Evolutionary conservation across 768 basidiomycete genomes (phyloP), one percentile per base, ranked within the genome.

Genomic region (Termitomyces sp.): DNA sequence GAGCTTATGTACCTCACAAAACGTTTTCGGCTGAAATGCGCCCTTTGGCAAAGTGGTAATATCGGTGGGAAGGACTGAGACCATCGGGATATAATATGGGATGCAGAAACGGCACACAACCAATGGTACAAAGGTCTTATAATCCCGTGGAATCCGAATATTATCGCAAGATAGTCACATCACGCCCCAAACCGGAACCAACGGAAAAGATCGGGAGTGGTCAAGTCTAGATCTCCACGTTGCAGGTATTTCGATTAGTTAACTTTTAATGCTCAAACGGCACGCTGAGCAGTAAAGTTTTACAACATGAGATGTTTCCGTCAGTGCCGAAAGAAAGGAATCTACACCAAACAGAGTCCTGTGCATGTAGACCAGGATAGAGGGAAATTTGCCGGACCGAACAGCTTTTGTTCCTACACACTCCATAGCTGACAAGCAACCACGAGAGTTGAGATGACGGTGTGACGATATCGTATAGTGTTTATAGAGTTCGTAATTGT

Each of bases 1-100:
- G 52, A 23, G 53, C 31, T 34, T 27, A 59, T 63, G 56, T 62
- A 75, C 78, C 72, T 79, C 76, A 61, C 71, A 72, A 40, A 71
- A 64, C 41, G 75, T 61, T 46, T 55, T 53, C 21, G 62, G 54
- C 14, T 62, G 60, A 27, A 56, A 53, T 42, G 57, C 66, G 56
- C 62, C 60, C 34, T 57, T 61, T 65, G 74, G 69, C 59, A 58
- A 29, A 37, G 65, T 60, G 52, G 59, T 41, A 8, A 58, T 48
- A 38, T 57, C 29, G 14, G 63, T 63, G 53, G 66, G 56, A 55
- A 65, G 59, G 53, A 71, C 56, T 31, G 71, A 68, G 35, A 71
- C 53, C 72, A 71, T 70, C 6, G 38, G 35, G 10, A 21, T 35
- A 40, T 25, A 14, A 32, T 25, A 25, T 35, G 29, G 25, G 29